These are phyloP conservation scores for Lactarius quietus DNA, from an alignment of 768 basidiomycete species.

Conservation along the genomic window DNA sequence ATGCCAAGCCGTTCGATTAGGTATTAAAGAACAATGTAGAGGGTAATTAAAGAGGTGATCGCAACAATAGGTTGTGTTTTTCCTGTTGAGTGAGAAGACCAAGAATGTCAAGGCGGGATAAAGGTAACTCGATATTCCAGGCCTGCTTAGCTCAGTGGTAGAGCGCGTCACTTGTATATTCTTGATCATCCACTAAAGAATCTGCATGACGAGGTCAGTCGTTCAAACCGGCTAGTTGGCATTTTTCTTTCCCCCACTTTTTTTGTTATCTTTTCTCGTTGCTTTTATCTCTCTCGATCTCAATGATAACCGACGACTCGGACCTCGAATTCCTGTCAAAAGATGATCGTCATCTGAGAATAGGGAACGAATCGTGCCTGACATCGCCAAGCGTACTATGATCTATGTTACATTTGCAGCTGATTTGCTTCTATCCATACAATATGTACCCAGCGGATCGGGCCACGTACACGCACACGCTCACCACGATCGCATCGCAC, in stretches of 20 bases:
- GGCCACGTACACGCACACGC: neutral
- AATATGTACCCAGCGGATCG: neutral
- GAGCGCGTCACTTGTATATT: conserved; percentile 31
- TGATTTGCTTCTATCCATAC: neutral
- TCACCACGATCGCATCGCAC: neutral
- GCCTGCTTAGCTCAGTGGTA: conserved; percentile 34
- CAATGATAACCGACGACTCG: too few species aligned
- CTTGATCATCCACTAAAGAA: neutral
- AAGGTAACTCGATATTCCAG: neutral
- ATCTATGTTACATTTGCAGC: conserved; percentile 8
- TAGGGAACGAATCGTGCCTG: neutral
- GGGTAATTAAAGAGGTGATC: too few species aligned
- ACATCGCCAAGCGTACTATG: neutral
- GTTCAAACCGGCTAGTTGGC: conserved; percentile 27
- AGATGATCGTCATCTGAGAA: too few species aligned
- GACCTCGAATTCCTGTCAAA: too few species aligned
- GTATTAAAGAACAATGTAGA: too few species aligned
- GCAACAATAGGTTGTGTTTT: too few species aligned
- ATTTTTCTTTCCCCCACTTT: neutral
- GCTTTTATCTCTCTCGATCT: too few species aligned
- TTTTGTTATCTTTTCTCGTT: neutral
- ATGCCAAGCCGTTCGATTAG: too few species aligned
- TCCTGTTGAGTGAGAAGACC: too few species aligned
- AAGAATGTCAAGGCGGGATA: neutral
- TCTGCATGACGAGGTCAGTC: conserved; percentile 25